phyloP scores from a whole-genome alignment of 768 basidiomycete species.

The Xerocomus potaroensis region DNA sequence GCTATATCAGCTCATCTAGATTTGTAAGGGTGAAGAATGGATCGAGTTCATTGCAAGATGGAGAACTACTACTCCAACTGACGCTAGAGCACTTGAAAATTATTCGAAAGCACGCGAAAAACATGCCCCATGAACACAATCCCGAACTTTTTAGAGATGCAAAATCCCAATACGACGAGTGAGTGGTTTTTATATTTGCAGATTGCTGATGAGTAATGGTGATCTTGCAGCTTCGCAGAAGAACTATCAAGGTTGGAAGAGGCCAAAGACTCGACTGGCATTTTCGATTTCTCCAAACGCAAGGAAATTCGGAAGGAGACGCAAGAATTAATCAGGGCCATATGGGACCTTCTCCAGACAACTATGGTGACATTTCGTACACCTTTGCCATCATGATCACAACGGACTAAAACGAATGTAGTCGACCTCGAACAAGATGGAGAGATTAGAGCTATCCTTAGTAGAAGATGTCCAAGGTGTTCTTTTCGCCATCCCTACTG shows the following conservation, averaged over 20 bases:
- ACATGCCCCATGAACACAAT: neutral
- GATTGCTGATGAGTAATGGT: neutral
- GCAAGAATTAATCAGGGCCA: neutral
- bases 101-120: neutral
- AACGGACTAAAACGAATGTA: neutral
- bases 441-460: neutral
- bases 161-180: neutral
- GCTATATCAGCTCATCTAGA: neutral
- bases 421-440: neutral
- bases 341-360: neutral
- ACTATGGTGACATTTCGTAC: neutral
- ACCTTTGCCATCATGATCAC: neutral
- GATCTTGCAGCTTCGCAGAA: neutral
- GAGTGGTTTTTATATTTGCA: neutral
- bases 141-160: neutral
- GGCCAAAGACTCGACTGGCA: neutral
- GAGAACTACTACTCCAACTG: neutral
- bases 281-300: neutral
- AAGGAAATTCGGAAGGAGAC: neutral
- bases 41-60: neutral
- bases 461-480: neutral
- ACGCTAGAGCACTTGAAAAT: neutral
- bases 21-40: neutral
- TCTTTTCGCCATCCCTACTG: neutral
- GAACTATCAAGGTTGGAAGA: neutral